phyloP scores from a whole-genome alignment of 371 early-diverging fungal genomes.

The Rhizopus arrhizus region DNA sequence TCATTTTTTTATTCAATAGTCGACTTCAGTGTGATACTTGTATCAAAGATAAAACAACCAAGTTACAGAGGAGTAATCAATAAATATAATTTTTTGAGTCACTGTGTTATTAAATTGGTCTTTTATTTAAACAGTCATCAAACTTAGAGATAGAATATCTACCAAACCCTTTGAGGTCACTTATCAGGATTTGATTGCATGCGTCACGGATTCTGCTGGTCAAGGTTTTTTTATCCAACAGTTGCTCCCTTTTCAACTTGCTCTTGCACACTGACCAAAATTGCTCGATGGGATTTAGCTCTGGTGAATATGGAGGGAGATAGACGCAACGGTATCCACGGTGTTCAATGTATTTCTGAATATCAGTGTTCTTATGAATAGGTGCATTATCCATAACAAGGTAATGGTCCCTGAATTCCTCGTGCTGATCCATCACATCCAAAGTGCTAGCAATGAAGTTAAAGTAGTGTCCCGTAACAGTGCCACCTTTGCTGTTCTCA shows the following conservation, averaged over 20 bases:
- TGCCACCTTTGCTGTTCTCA: constrained; percentile 12
- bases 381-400: constrained; percentile 24
- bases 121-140: constrained; percentile 15
- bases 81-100: constrained; percentile 6
- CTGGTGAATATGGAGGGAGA: too few relatives aligned
- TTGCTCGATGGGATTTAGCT: too few relatives aligned
- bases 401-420: constrained; percentile 17
- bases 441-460: constrained; percentile 15
- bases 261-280: constrained; percentile 6
- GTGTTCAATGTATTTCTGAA: too few relatives aligned
- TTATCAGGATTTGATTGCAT: constrained; percentile 15
- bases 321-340: too few relatives aligned
- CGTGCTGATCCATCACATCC: constrained; percentile 21
- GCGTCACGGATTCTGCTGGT: constrained; percentile 11
- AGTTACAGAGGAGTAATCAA: background rate
- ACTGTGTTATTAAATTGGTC: constrained; percentile 9
- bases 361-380: too few relatives aligned
- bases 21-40: constrained; percentile 2
- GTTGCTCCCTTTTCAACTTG: constrained; percentile 11
- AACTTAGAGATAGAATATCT: constrained; percentile 17
- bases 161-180: constrained; percentile 16
- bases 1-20: constrained; percentile 1
- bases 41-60: constrained; percentile 2
- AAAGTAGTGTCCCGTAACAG: constrained; percentile 4
- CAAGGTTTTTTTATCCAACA: constrained; percentile 15